Conservation (phyloP, 441 rosid genomes). For the Aleurites moluccanus region DNA sequence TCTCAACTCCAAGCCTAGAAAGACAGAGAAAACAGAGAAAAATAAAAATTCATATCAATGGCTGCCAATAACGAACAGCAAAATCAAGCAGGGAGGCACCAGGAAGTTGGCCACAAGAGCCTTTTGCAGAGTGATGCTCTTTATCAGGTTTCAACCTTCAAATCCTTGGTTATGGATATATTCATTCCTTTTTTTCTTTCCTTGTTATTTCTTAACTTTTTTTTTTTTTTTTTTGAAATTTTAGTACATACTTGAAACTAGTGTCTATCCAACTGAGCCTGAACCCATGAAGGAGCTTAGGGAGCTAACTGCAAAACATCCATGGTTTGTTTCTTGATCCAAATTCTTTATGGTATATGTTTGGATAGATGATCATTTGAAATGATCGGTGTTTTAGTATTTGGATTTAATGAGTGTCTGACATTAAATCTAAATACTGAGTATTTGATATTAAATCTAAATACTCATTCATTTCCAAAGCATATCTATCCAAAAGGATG, state of each 20-base stretch:
- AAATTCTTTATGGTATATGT: not conserved
- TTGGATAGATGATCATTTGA: no score
- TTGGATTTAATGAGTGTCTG: no score
- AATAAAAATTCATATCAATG: conserved; percentile 29
- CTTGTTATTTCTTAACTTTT: not conserved
- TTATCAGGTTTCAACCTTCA: conserved; percentile 51
- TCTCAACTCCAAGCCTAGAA: not conserved
- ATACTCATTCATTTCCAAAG: not conserved
- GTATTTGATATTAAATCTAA: no score
- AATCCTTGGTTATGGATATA: not conserved
- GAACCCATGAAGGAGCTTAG: conserved; percentile 94
- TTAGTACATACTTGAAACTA: conserved; percentile 93
- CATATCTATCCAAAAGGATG: no score
- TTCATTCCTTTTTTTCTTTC: not conserved
- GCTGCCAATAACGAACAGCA: conserved; percentile 47
- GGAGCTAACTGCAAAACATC: conserved; percentile 86
- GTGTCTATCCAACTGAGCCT: conserved; percentile 95
- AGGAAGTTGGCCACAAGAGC: conserved; percentile 91
- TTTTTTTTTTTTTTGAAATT: not conserved
- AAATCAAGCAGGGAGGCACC: conserved; percentile 58
- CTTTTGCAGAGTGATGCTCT: conserved; percentile 87
- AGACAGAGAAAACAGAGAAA: not conserved
- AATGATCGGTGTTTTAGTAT: no score
- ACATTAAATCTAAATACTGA: no score
- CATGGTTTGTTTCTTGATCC: conserved; percentile 52